Conservation (phyloP, 129 eudicot genomes). For the Pulicaria dysenterica region DNA sequence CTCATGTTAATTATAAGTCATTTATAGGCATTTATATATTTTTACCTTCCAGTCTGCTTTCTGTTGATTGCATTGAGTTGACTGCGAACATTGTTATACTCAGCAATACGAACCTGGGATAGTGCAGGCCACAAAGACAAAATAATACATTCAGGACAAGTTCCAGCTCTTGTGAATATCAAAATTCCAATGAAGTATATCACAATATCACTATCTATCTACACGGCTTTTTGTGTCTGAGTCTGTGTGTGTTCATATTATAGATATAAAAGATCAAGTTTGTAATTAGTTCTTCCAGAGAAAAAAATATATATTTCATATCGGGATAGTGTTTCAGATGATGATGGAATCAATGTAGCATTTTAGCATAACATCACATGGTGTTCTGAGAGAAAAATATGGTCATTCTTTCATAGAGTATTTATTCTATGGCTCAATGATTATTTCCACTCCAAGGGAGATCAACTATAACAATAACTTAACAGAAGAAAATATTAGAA, state of each 20-base stretch:
- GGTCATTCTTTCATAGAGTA: neutral
- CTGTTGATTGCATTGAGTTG: slow-evolving; percentile 79
- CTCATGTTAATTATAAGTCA: neutral
- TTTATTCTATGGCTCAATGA: neutral
- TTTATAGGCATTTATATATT: neutral
- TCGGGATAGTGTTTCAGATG: neutral
- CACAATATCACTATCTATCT: neutral
- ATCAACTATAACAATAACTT: neutral
- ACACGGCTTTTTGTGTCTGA: too few relatives aligned
- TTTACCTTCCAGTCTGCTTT: slow-evolving; percentile 89
- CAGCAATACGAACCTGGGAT: slow-evolving; percentile 75
- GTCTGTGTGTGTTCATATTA: neutral
- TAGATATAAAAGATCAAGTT: neutral
- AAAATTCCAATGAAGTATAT: slow-evolving; percentile 7
- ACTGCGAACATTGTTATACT: slow-evolving; percentile 79
- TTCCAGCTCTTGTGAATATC: neutral
- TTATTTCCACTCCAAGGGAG: neutral
- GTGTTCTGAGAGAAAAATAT: neutral
- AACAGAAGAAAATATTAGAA: neutral
- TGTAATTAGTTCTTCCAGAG: neutral
- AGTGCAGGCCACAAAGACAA: slow-evolving; percentile 9
- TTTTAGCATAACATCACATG: neutral
- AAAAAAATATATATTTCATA: neutral
- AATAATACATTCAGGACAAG: too few relatives aligned
- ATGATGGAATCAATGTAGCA: neutral